Conservation (phyloP, 768 basidiomycete genomes). For the Mycena epipterygia region DNA sequence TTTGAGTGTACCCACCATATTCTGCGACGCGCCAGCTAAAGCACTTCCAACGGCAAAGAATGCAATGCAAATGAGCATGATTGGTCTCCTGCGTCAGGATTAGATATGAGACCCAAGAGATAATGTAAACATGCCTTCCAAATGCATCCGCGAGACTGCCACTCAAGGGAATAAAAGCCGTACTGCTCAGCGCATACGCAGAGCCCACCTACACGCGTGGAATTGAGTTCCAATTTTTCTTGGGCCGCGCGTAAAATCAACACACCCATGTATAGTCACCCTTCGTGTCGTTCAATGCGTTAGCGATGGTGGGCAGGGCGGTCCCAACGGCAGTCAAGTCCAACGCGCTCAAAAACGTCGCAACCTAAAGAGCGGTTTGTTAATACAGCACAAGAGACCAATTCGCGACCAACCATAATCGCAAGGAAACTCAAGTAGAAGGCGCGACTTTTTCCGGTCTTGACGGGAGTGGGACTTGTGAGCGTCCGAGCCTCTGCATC, state of each 20-base stretch:
- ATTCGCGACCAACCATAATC: too few relatives aligned
- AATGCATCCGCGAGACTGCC: conserved; percentile 51
- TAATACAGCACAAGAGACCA: too few relatives aligned
- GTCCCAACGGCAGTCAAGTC: conserved; percentile 36
- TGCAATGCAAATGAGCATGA: conserved; percentile 45
- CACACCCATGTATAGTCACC: conserved; percentile 37
- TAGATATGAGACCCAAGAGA: background rate
- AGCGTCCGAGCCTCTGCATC: too few relatives aligned
- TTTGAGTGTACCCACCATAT: conserved; percentile 41
- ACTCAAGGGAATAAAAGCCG: conserved; percentile 55
- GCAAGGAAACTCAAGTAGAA: too few relatives aligned
- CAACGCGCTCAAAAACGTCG: conserved; percentile 31
- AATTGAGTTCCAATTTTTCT: background rate
- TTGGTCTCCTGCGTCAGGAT: conserved; percentile 35
- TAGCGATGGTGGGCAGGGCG: conserved; percentile 34
- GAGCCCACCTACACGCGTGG: conserved; percentile 48
- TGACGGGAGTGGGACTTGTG: too few relatives aligned
- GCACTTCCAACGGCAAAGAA: conserved; percentile 59
- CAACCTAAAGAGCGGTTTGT: too few relatives aligned
- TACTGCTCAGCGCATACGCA: conserved; percentile 56
- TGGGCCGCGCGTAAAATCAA: background rate
- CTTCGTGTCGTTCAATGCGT: conserved; percentile 33
- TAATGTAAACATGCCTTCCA: conserved; percentile 41
- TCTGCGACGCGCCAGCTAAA: conserved; percentile 55
- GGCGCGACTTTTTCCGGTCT: too few relatives aligned